Percentiles rank a stretch among this genome's conserved stretches.
Evolutionary conservation across 768 basidiomycete genomes (phyloP).

Genomic region (Pleurotus tuber-regium): DNA sequence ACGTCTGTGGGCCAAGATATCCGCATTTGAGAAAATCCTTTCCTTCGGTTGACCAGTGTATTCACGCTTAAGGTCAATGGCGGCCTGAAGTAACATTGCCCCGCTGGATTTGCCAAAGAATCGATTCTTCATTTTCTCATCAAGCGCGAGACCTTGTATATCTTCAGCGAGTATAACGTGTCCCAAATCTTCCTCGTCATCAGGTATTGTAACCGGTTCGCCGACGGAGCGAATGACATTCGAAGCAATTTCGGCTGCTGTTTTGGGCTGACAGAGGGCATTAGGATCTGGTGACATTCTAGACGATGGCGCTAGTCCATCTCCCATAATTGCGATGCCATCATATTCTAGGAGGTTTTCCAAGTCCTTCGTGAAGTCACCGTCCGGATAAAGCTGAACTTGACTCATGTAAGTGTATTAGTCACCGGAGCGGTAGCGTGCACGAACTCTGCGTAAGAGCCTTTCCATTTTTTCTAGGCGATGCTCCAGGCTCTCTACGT

Average conservation of each 20-base stretch:
- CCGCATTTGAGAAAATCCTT: conserved; percentile 17
- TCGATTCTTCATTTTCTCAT: conserved; percentile 32
- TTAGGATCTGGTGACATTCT: neutral
- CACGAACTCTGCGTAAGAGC: conserved; percentile 48
- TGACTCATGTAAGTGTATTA: conserved; percentile 10
- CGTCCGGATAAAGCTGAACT: conserved; percentile 50
- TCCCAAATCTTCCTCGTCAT: conserved; percentile 28
- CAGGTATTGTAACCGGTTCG: conserved; percentile 12
- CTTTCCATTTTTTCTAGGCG: conserved; percentile 65
- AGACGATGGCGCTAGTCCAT: neutral
- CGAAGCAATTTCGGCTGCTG: neutral
- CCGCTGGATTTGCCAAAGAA: conserved; percentile 57
- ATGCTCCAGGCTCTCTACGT: conserved; percentile 60
- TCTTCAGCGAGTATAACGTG: conserved; percentile 27
- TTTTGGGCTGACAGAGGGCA: neutral
- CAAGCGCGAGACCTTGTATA: conserved; percentile 33
- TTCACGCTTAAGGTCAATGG: conserved; percentile 56
- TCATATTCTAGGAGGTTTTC: conserved; percentile 22
- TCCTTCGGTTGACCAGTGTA: conserved; percentile 35
- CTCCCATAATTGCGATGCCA: neutral
- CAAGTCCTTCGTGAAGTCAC: conserved; percentile 61
- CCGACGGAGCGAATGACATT: neutral
- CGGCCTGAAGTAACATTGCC: conserved; percentile 49
- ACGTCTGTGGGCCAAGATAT: conserved; percentile 30
- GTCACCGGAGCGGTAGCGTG: neutral